Conservation (phyloP, 768 basidiomycete species). For the Rhizopogon vinicolor region DNA sequence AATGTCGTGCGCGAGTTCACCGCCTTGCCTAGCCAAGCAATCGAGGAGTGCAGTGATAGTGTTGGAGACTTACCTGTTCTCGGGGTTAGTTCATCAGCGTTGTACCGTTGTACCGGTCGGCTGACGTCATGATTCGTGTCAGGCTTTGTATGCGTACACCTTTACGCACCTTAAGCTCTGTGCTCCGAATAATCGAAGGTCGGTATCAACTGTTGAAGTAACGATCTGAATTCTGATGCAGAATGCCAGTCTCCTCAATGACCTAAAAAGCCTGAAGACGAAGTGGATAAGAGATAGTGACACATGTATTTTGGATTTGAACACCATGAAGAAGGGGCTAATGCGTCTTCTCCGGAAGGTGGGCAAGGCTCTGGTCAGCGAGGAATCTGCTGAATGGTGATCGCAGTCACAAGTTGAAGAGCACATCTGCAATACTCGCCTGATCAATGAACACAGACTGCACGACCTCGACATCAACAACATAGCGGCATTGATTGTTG, state of each 20-base stretch:
- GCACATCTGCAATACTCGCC: slow-evolving; percentile 20
- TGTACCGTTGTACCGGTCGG: neutral
- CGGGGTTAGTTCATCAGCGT: slow-evolving; percentile 12
- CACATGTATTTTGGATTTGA: slow-evolving; percentile 11
- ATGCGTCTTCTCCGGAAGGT: slow-evolving; percentile 14
- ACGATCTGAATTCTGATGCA: slow-evolving; percentile 7
- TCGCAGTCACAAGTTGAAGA: neutral
- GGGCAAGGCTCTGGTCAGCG: neutral
- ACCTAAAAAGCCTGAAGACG: neutral
- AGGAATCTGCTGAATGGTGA: slow-evolving; percentile 6
- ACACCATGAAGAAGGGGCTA: slow-evolving; percentile 7
- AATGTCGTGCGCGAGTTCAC: slow-evolving; percentile 15
- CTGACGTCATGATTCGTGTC: slow-evolving; percentile 4
- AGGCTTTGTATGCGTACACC: slow-evolving; percentile 25
- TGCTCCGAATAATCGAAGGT: slow-evolving; percentile 7
- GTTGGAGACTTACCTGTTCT: slow-evolving; percentile 15
- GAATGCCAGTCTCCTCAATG: neutral
- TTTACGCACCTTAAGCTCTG: slow-evolving; percentile 22
- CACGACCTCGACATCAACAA: slow-evolving; percentile 15
- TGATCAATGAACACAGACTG: slow-evolving; percentile 14
- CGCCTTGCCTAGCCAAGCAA: slow-evolving; percentile 4
- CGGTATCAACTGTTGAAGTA: slow-evolving; percentile 6
- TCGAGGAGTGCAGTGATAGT: slow-evolving; percentile 10
- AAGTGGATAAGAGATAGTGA: slow-evolving; percentile 4
- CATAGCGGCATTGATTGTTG: slow-evolving; percentile 12